Evolutionary conservation across 2,329 filamentous ascomycete species (phyloP).

Genomic region (Ampelomyces quisqualis): DNA sequence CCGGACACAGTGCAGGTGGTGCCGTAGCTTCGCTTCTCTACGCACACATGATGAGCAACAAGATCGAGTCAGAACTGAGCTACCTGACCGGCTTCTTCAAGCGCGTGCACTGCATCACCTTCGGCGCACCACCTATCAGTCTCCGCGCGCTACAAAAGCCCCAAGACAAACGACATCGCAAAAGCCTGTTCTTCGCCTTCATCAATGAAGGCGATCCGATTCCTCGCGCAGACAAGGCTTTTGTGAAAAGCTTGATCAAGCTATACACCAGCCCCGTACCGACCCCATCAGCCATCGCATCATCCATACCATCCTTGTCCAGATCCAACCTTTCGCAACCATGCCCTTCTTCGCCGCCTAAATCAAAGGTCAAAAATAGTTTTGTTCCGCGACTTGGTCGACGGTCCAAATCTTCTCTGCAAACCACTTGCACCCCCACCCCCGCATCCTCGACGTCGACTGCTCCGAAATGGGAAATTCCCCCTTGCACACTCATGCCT

Average conservation of each 20-base stretch:
- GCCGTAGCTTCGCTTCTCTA: conserved; percentile 80
- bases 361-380: conserved; percentile 13
- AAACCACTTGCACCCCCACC: conserved; percentile 21
- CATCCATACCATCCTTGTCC: conserved; percentile 25
- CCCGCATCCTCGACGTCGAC: conserved; percentile 35
- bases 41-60: conserved; percentile 72
- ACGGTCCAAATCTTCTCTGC: conserved; percentile 27
- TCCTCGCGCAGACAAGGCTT: conserved; percentile 71
- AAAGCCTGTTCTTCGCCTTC: conserved; percentile 75
- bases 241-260: conserved; percentile 70
- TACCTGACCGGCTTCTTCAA: conserved; percentile 69
- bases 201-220: conserved; percentile 87
- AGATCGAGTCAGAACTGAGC: conserved; percentile 67
- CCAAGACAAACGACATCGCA: conserved; percentile 47
- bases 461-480: conserved; percentile 62
- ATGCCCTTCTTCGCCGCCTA: conserved; percentile 10
- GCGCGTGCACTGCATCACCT: conserved; percentile 79
- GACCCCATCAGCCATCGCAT: conserved; percentile 12
- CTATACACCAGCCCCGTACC: conserved; percentile 66
- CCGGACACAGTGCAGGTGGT: conserved; percentile 83
- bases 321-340: conserved; percentile 25
- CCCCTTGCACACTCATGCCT: conserved; percentile 65
- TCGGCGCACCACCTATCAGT: conserved; percentile 78
- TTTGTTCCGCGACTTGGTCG: conserved; percentile 13
- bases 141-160: conserved; percentile 68